Conservation (phyloP, 352 stramenopile genomes). For the Phytophthora sp. region DNA sequence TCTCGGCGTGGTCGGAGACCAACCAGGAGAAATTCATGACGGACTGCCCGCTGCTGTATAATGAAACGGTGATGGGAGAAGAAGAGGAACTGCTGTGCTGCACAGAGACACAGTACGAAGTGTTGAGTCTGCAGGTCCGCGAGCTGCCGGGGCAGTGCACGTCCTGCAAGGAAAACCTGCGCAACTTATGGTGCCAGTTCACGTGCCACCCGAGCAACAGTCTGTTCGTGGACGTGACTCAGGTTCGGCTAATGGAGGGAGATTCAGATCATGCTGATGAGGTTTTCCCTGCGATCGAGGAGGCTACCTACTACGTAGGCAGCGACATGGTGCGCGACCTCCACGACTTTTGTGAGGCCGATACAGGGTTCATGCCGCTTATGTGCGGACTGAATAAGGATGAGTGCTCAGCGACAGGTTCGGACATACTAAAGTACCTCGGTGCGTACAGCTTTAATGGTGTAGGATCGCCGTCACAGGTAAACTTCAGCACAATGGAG, state of each 20-base stretch:
- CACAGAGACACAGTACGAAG: conserved; percentile 77
- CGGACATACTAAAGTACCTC: conserved; percentile 63
- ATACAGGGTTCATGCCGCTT: conserved; percentile 53
- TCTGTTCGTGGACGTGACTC: conserved; percentile 72
- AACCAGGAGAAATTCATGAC: conserved; percentile 72
- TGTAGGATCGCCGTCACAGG: conserved; percentile 67
- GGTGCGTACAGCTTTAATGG: conserved; percentile 70
- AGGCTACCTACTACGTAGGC: conserved; percentile 71
- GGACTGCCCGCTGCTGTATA: conserved; percentile 77
- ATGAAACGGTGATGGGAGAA: conserved; percentile 52
- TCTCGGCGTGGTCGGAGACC: conserved; percentile 62
- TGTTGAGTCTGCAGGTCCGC: conserved; percentile 63
- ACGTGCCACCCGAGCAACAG: conserved; percentile 83
- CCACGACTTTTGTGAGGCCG: conserved; percentile 72
- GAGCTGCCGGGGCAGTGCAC: conserved; percentile 64
- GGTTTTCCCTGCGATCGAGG: conserved; percentile 72
- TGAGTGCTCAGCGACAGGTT: conserved; percentile 63
- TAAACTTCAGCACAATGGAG: conserved; percentile 77
- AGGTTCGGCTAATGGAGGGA: conserved; percentile 66
- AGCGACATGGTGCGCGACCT: conserved; percentile 72
- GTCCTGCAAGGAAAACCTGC: conserved; percentile 76
- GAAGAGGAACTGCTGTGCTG: conserved; percentile 73
- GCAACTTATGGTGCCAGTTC: conserved; percentile 84
- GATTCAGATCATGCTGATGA: conserved; percentile 51
- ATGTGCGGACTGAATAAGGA: conserved; percentile 47